Base-by-base conservation (phyloP, 163 green algal genomes). In the Scenedesmus sp. region DNA sequence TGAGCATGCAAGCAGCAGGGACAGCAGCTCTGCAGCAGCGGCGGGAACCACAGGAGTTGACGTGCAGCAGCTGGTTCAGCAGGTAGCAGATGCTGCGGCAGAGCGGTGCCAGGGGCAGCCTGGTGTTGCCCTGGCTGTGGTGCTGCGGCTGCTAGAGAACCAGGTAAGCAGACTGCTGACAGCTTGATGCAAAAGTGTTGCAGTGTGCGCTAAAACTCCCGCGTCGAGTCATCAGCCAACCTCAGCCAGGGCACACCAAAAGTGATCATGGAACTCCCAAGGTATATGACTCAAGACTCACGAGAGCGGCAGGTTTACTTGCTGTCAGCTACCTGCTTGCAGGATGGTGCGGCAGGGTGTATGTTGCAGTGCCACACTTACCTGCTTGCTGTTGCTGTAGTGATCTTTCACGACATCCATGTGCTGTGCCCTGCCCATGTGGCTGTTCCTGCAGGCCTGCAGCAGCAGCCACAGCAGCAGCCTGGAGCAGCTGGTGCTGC, bases 401-500 rank as follows among this genome's bases (percentile, higher is more conserved):
- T n/a, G n/a, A n/a, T n/a, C n/a, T n/a, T n/a, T n/a, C n/a, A n/a
- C n/a, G n/a, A n/a, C 26, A 24, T 26, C 72, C 10, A 3, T n/a
- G 72, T 49, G 73, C 73, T 49, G 73, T 76, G 30, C 9, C 6
- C 10, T 49, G 37, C 72, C 72, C 16, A 24, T n/a, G 33, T n/a
- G 16, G 22, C 15, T 6, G 16, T 40, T 15, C 9, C 2, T 44
- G 37, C 61, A 89, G 84, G 84, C 42, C 0, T n/a, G 61, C 40
- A n/a, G 84, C 81, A 72, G 81, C n/a, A 40, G 30, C 15, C 81
- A 86, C 44, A 46, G 22, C 26, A 61, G 43, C 26, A 70, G 68
- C n/a, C 43, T 84, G 43, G 68, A 83, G 30, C 68, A 90, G 85
- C 44, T 90, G 16, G 85, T 51, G n/a, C 42, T 90, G 85, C 73